These are phyloP conservation scores for Arthrobotrys musiformis DNA, from an alignment of 2,329 filamentous ascomycete species.

Conservation along the genomic window DNA sequence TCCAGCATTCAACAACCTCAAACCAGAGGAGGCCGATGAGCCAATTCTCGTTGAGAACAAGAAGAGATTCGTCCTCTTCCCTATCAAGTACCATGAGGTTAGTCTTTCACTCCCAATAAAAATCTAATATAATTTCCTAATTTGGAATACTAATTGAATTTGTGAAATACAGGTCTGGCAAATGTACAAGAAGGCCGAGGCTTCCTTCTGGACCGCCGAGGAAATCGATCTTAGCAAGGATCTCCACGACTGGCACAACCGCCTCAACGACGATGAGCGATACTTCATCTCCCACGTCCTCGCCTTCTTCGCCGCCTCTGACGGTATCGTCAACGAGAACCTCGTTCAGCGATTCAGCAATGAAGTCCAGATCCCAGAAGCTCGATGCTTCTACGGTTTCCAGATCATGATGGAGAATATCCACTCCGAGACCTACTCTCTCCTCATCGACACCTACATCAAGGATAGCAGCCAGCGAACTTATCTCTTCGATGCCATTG, in stretches of 20 bases:
- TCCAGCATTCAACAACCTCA: constrained; percentile 65
- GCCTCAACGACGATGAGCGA: constrained; percentile 93
- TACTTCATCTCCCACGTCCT: constrained; percentile 99
- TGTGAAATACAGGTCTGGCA: constrained; percentile 83
- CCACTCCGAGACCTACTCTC: constrained; percentile 98
- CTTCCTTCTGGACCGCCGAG: constrained; percentile 99
- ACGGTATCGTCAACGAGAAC: constrained; percentile 99
- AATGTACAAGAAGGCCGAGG: constrained; percentile 99
- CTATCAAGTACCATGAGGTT: constrained; percentile 99
- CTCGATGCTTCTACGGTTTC: constrained; percentile 99
- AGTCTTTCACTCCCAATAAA: constrained; percentile 63
- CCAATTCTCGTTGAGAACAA: constrained; percentile 95
- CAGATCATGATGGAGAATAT: constrained; percentile 99
- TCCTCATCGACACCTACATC: constrained; percentile 99
- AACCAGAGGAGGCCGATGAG: constrained; percentile 80
- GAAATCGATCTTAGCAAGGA: constrained; percentile 99
- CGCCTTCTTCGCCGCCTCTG: constrained; percentile 98
- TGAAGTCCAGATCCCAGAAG: constrained; percentile 97
- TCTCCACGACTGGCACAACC: constrained; percentile 99
- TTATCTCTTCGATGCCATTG: constrained; percentile 98
- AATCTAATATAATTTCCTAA: constrained; percentile 42
- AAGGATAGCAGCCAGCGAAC: constrained; percentile 94
- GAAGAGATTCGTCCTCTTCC: constrained; percentile 95
- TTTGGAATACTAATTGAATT: constrained; percentile 41
- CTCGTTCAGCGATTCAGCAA: constrained; percentile 95